Conservation (phyloP, 495 filamentous ascomycete genomes). For the Massariosphaeria phaeospora region DNA sequence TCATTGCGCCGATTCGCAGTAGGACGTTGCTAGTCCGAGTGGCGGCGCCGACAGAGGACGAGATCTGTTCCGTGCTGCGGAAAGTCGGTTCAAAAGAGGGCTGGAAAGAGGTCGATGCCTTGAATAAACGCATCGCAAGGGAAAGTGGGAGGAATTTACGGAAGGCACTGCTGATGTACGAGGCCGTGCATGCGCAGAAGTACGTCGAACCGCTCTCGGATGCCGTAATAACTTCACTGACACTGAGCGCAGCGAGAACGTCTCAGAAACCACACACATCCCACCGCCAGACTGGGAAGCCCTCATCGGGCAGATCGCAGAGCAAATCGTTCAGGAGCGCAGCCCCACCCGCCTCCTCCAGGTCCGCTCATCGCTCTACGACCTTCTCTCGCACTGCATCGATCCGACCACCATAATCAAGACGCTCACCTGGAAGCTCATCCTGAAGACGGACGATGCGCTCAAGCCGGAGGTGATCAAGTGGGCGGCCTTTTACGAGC, state of each 20-base stretch:
- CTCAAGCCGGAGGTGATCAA: constrained; percentile 88
- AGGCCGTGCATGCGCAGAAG: constrained; percentile 96
- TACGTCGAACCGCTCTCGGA: constrained; percentile 44
- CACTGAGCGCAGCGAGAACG: constrained; percentile 63
- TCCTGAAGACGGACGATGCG: constrained; percentile 76
- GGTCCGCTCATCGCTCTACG: constrained; percentile 88
- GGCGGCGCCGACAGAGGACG: constrained; percentile 75
- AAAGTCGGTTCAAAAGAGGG: constrained; percentile 71
- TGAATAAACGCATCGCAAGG: constrained; percentile 80
- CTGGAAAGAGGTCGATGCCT: constrained; percentile 60
- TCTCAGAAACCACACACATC: constrained; percentile 79
- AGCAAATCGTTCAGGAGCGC: constrained; percentile 87
- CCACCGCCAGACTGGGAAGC: constrained; percentile 96
- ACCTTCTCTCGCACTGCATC: constrained; percentile 94
- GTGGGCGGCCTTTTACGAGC: constrained; percentile 96
- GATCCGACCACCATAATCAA: constrained; percentile 88
- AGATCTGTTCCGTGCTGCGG: constrained; percentile 75
- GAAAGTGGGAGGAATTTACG: constrained; percentile 91
- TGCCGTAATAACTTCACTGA: not conserved
- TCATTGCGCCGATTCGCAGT: constrained; percentile 91
- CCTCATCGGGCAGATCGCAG: constrained; percentile 76
- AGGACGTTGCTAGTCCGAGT: constrained; percentile 87
- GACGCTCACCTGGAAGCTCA: constrained; percentile 86
- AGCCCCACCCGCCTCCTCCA: constrained; percentile 78
- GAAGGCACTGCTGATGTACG: constrained; percentile 87